phyloP scores from a whole-genome alignment of 2,329 filamentous ascomycete genomes.

The Trichoderma oligosporum region DNA sequence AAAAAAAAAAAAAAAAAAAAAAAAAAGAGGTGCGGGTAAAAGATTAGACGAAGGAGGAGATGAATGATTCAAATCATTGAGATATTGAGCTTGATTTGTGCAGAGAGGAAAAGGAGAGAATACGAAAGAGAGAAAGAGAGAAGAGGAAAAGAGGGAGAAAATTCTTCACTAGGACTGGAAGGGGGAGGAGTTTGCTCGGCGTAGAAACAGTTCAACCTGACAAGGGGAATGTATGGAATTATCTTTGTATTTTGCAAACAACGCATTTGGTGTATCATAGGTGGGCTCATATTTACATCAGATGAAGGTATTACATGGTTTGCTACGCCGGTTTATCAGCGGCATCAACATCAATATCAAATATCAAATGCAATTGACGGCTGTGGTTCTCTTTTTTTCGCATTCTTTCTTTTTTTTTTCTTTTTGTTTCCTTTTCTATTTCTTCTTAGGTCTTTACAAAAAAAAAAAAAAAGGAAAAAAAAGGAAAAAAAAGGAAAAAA shows the following conservation, averaged over 20 bases:
- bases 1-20: neutral
- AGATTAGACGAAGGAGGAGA: constrained; percentile 9
- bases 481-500: too few relatives aligned
- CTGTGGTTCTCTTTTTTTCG: neutral
- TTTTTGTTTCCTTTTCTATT: neutral
- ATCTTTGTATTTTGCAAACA: constrained; percentile 9
- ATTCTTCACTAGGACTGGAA: neutral
- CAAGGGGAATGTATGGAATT: constrained; percentile 14
- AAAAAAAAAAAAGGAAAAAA: too few relatives aligned
- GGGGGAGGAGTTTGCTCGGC: neutral
- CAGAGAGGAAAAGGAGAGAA: neutral
- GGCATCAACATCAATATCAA: constrained; percentile 22
- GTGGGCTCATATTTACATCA: constrained; percentile 1
- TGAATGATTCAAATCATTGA: neutral
- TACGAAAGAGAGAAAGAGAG: neutral
- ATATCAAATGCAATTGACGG: constrained; percentile 6
- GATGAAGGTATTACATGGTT: constrained; percentile 19
- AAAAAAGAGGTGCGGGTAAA: constrained; percentile 3
- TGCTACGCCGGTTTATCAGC: constrained; percentile 25
- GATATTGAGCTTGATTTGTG: too few relatives aligned
- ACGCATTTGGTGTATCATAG: constrained; percentile 21
- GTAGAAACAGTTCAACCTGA: constrained; percentile 26
- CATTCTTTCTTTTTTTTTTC: neutral
- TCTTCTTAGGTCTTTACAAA: too few relatives aligned
- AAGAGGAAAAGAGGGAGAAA: neutral